phyloP scores from a whole-genome alignment of 2,329 filamentous ascomycete species.

The Venturiaceae sp. region DNA sequence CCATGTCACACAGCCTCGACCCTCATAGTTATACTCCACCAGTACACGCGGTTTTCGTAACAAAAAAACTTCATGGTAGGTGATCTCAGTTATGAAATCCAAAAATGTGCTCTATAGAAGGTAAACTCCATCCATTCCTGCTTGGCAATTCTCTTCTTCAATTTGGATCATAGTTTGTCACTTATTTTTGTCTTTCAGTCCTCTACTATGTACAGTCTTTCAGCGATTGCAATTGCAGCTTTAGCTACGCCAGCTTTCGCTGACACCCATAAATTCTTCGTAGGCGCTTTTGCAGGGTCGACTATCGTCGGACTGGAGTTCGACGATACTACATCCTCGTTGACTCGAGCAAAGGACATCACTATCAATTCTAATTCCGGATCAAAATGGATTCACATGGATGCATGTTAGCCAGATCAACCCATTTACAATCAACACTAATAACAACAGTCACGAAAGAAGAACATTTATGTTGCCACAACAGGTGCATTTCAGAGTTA shows the following conservation, averaged over 20 bases:
- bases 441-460: background rate
- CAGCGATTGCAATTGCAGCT: background rate
- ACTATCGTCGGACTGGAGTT: conserved; percentile 8
- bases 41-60: no score
- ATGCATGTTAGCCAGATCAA: background rate
- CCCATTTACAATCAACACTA: background rate
- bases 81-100: no score
- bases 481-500: conserved; percentile 9
- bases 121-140: no score
- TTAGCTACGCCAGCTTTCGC: conserved; percentile 4
- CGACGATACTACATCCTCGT: conserved; percentile 4
- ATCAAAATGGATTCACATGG: conserved; percentile 10
- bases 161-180: no score
- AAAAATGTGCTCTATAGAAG: no score
- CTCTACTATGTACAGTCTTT: background rate
- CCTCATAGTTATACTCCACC: no score
- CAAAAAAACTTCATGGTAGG: no score
- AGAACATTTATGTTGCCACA: conserved; percentile 9
- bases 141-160: no score
- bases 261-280: conserved; percentile 8
- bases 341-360: conserved; percentile 9
- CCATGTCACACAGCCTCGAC: no score
- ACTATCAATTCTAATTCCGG: conserved; percentile 2
- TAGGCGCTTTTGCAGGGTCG: conserved; percentile 6
- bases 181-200: no score